A percentile compares a stretch with the other conserved stretches of the same genome.
Conservation (phyloP, 768 basidiomycete species). For the Leccinum sublutescens region DNA sequence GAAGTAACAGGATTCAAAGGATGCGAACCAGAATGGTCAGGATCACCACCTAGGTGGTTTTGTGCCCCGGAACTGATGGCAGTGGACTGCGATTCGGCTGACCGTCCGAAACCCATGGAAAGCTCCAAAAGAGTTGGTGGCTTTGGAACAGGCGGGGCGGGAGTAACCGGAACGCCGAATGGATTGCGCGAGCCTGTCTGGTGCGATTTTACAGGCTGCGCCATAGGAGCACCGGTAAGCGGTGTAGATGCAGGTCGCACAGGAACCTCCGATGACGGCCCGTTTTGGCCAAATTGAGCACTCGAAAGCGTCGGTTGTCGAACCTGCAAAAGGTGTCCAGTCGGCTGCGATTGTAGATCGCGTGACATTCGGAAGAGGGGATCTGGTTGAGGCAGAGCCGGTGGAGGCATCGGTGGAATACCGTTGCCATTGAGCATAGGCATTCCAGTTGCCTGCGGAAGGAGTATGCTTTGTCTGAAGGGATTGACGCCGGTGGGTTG, state of each 20-base stretch:
- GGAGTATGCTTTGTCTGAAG: constrained; percentile 77
- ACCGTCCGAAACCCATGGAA: constrained; percentile 46
- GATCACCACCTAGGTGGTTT: constrained; percentile 17
- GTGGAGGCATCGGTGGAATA: constrained; percentile 12
- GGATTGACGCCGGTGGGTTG: constrained; percentile 69
- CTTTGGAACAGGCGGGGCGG: constrained; percentile 67
- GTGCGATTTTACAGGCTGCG: constrained; percentile 76
- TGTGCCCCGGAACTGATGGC: constrained; percentile 32
- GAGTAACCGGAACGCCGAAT: constrained; percentile 72
- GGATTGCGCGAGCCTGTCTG: constrained; percentile 95
- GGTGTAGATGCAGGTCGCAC: constrained; percentile 75
- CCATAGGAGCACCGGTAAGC: constrained; percentile 47
- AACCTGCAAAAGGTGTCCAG: constrained; percentile 8
- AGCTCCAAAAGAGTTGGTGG: constrained; percentile 82
- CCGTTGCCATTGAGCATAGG: constrained; percentile 40
- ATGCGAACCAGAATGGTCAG: constrained; percentile 16
- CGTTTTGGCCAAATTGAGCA: constrained; percentile 7
- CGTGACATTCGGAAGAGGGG: constrained; percentile 10
- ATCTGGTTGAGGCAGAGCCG: constrained; percentile 7
- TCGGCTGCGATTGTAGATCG: constrained; percentile 15
- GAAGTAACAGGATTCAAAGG: constrained; percentile 38
- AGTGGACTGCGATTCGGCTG: constrained; percentile 25
- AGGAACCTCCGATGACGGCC: constrained; percentile 33
- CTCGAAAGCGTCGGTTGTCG: constrained; percentile 9
- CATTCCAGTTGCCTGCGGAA: constrained; percentile 62